Evolutionary conservation across 2,329 filamentous ascomycete genomes (phyloP), one percentile per base, ranked within the genome.

Genomic region (Nemania sp.): DNA sequence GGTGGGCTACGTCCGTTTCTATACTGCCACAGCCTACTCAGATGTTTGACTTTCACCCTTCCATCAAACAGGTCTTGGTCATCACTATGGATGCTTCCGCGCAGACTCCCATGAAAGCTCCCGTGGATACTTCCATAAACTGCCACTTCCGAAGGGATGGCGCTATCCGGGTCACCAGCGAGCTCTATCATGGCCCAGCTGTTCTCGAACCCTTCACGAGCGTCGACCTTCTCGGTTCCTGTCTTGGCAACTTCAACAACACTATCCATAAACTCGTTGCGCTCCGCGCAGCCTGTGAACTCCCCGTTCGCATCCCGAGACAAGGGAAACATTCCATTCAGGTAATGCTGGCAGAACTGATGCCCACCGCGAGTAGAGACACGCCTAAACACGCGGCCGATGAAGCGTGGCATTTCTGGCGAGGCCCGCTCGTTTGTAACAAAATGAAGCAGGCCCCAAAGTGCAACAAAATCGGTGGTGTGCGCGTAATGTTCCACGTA

Each of bases 401-500:
- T 83, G 75, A 90, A 91, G 51, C 88, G 85, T 58, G 89, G 87
- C 68, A 90, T 84, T 0, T 77, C 77, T 29, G 71, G 79, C 52
- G 75, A 86, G 0, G 80, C 77, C 1, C 83, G 77, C 26, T 80
- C 79, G 59, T 86, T 84, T 29, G 80, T 83, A 1, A 84, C 83
- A 75, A 92, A 93, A 76, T 92, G 86, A 41, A 95, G 82, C 5
- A 94, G 88, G 1, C 93, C 93, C 85, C 91, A 93, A 10, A 89
- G 81, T 3, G 92, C 87, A 2, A 95, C 92, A 72, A 93, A 92
- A 73, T 96, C 93, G 18, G 84, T 86, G 8, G 85, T 86, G 76
- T 94, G 92, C 2, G 90, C 90, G 74, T 94, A 96, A 78, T 96
- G 93, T 79, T 96, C 93, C 45, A 96, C 90, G 71, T 94, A 86